Base-by-base conservation (phyloP, 768 basidiomycete genomes). In the Trametes gibbosa region DNA sequence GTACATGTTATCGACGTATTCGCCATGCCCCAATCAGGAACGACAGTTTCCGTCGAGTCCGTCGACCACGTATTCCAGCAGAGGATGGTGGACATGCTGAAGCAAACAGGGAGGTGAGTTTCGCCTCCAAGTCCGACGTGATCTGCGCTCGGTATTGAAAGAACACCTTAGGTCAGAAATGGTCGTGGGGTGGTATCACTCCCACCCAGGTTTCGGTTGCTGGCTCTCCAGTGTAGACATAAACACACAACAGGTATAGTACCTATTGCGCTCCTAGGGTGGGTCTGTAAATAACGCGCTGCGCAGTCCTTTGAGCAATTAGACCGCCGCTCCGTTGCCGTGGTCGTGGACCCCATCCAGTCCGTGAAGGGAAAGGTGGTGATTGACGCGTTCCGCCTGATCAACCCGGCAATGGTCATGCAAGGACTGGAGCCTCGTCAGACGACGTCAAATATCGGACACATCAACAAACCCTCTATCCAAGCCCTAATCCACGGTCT, bases 151-250 rank as follows among this genome's bases (percentile, higher is more conserved):
- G 45, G 19, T 17, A n/a, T 43, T 58, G 16, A 60, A 24, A 2
- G 29, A 5, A 0, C 13, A 24, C 29, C 16, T 16, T 58, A 87
- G 95, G 66, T 92, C 96, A 32, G 97, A 98, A 78, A 92, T 89
- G 86, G 97, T 98, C 5, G 97, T 99, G 1, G 97, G 97, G 3
- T 99, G 97, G 97, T 99, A 99, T 70, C 97, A 99, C 75, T 98
- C 97, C 39, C 97, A 99, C 79, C 97, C 97, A 55, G 97, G 97
- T 37, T 99, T 98, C 74, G 97, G 97, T 5, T 99, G 97, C 73
- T 99, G 97, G 97, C 79, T 99, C 40, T 98, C 95, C 46, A 95
- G 93, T 66, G 96, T 98, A 21, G 97, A 99, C 76, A 95, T 98
- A 70, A 97, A 98, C 75, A 99, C 97, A 4, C 97, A 99, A 69